These are phyloP conservation scores for Fraxinus platypoda DNA, from an alignment of 305 asterid genomes.

Conservation along the genomic window DNA sequence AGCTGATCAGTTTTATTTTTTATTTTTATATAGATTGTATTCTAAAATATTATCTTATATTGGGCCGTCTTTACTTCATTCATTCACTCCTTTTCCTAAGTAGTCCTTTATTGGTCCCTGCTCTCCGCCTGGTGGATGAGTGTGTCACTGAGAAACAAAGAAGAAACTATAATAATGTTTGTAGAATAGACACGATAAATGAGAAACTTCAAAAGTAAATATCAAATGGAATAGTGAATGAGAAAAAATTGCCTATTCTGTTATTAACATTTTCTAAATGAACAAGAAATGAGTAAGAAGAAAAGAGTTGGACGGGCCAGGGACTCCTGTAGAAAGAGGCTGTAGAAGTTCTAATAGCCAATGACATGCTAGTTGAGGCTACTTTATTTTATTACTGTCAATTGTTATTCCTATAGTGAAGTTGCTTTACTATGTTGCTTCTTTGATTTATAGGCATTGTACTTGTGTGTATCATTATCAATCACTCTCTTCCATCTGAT, in stretches of 20 bases:
- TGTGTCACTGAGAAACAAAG: conserved; percentile 8
- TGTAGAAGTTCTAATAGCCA: background rate
- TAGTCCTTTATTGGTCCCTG: conserved; percentile 1
- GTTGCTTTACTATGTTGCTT: background rate
- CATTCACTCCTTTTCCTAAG: background rate
- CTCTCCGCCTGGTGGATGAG: background rate
- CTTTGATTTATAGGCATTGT: conserved; percentile 10
- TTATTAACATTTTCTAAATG: background rate
- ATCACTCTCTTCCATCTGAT: background rate
- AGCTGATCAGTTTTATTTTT: background rate
- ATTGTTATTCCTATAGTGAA: background rate
- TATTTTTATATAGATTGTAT: conserved; percentile 5
- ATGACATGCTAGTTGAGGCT: conserved; percentile 7
- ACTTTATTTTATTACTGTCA: conserved; percentile 6
- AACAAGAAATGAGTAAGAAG: conserved; percentile 5
- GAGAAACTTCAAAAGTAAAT: conserved; percentile 11
- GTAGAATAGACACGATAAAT: background rate
- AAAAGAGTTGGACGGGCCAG: background rate
- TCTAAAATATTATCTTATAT: conserved; percentile 15
- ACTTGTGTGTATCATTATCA: conserved; percentile 5
- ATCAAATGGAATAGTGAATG: conserved; percentile 7
- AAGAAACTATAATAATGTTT: background rate
- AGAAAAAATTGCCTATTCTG: background rate
- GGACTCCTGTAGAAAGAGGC: background rate
- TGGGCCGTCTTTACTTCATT: background rate